Evolutionary conservation across 768 basidiomycete species (phyloP).

Genomic region (Pluteus cervinus): DNA sequence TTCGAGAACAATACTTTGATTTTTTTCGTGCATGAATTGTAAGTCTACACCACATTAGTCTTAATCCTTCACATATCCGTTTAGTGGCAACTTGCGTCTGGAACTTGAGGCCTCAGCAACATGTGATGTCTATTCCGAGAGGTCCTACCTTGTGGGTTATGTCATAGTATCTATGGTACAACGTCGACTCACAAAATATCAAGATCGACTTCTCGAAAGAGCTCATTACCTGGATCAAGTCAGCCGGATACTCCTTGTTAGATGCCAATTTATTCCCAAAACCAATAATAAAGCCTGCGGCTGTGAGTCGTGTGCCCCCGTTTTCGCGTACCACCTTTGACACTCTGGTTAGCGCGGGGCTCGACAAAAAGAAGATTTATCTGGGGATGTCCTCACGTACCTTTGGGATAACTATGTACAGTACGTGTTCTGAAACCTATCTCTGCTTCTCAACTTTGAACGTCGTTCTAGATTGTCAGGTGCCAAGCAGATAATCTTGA

Average conservation of each 20-base stretch:
- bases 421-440: conserved; percentile 42
- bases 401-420: conserved; percentile 96
- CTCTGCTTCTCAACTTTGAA: background rate
- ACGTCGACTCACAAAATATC: conserved; percentile 1
- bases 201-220: conserved; percentile 84
- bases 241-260: conserved; percentile 63
- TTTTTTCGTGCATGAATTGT: conserved; percentile 95
- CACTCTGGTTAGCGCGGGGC: conserved; percentile 24
- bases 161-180: background rate
- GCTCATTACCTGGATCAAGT: conserved; percentile 71
- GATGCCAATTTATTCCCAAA: conserved; percentile 84
- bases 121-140: conserved; percentile 72
- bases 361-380: conserved; percentile 38
- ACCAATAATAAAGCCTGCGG: conserved; percentile 25
- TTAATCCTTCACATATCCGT: background rate
- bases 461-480: conserved; percentile 53
- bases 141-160: conserved; percentile 71
- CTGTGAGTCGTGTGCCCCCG: conserved; percentile 6
- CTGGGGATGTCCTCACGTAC: conserved; percentile 64
- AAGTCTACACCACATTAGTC: conserved; percentile 21
- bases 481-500: conserved; percentile 67
- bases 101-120: conserved; percentile 71
- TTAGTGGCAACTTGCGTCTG: conserved; percentile 81
- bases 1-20: conserved; percentile 74
- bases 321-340: background rate